phyloP scores from a whole-genome alignment of 768 basidiomycete species.

The Ramaria rubella region DNA sequence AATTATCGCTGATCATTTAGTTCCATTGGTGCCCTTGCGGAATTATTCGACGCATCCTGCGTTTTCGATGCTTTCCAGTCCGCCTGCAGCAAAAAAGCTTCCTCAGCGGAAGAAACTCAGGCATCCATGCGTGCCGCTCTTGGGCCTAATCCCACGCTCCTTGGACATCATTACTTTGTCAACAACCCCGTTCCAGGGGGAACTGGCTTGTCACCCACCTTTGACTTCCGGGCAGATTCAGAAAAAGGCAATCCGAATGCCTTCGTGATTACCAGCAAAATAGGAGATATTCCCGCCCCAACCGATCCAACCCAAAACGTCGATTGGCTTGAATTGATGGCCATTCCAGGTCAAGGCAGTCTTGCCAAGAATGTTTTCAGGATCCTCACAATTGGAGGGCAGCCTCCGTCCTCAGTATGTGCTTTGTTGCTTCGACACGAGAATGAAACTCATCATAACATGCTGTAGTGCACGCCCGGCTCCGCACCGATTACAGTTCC shows the following conservation, averaged over 20 bases:
- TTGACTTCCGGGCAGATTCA: constrained; percentile 27
- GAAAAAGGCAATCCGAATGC: constrained; percentile 17
- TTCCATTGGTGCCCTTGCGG: constrained; percentile 33
- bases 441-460: background rate
- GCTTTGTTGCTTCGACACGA: background rate
- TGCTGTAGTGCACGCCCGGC: constrained; percentile 9
- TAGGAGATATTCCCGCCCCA: constrained; percentile 23
- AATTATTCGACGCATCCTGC: constrained; percentile 29
- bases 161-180: constrained; percentile 35
- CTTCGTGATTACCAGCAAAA: constrained; percentile 21
- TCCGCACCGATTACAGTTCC: constrained; percentile 3
- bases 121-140: background rate
- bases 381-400: constrained; percentile 26
- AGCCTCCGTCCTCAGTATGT: constrained; percentile 25
- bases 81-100: constrained; percentile 16
- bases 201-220: constrained; percentile 22
- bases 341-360: constrained; percentile 17
- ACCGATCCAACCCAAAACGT: constrained; percentile 23
- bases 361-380: constrained; percentile 25
- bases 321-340: constrained; percentile 30
- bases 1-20: constrained; percentile 22
- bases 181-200: constrained; percentile 23
- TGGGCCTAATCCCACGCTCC: constrained; percentile 4
- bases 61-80: constrained; percentile 13
- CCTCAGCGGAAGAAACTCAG: background rate